Evolutionary conservation across 2,329 filamentous ascomycete species (phyloP).

Genomic region (Aureobasidium musti): DNA sequence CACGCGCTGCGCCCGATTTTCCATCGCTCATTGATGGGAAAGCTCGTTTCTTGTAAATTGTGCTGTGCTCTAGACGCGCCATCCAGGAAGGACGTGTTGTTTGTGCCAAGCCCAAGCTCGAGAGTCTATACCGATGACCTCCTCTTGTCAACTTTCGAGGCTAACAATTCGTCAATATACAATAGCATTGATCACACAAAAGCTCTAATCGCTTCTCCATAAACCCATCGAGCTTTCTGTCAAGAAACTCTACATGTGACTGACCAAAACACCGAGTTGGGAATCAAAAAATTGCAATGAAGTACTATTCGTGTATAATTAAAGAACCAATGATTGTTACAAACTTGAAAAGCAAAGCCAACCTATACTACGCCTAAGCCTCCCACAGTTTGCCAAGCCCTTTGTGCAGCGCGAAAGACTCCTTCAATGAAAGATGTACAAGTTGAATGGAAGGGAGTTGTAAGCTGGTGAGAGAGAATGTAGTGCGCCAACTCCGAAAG

Average conservation of each 20-base stretch:
- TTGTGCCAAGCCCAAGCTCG: slow-evolving; percentile 4
- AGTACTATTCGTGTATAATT: slow-evolving; percentile 19
- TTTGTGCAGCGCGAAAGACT: slow-evolving; percentile 23
- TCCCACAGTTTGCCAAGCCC: slow-evolving; percentile 20
- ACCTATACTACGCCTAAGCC: slow-evolving; percentile 4
- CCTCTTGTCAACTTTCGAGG: background rate
- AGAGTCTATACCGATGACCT: slow-evolving; percentile 3
- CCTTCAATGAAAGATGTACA: slow-evolving; percentile 24
- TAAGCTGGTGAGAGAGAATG: slow-evolving; percentile 10
- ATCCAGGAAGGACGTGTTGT: slow-evolving; percentile 20
- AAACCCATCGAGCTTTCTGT: background rate
- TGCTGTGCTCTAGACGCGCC: slow-evolving; percentile 10
- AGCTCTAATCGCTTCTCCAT: background rate
- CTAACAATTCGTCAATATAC: background rate
- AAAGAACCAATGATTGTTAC: slow-evolving; percentile 1
- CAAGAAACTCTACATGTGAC: background rate
- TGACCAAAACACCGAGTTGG: background rate
- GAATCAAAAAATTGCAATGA: background rate
- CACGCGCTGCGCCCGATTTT: slow-evolving; percentile 59
- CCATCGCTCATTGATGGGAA: slow-evolving; percentile 23
- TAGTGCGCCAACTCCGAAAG: background rate
- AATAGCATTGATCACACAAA: background rate
- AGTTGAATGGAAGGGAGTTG: slow-evolving; percentile 4
- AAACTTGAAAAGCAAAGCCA: slow-evolving; percentile 12
- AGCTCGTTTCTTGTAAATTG: background rate